Evolutionary conservation across 2,329 filamentous ascomycete genomes (phyloP).

Genomic region (Neonectria faginata): DNA sequence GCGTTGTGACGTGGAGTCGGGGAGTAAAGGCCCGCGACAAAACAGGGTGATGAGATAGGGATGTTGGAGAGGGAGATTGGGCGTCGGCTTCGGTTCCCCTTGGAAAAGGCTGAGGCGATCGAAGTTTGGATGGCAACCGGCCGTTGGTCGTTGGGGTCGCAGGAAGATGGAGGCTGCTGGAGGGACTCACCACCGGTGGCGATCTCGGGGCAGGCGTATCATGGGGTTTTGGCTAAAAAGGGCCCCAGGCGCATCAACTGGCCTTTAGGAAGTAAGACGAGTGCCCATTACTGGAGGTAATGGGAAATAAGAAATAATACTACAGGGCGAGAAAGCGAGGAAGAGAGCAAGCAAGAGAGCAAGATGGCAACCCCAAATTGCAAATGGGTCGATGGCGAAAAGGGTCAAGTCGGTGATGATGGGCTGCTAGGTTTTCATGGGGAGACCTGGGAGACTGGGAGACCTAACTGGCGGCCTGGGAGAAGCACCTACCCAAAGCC

Average conservation of each 20-base stretch:
- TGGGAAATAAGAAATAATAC: constrained; percentile 22
- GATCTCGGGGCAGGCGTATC: constrained; percentile 39
- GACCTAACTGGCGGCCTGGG: too few relatives aligned
- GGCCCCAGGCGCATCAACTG: constrained; percentile 34
- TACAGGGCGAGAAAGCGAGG: constrained; percentile 30
- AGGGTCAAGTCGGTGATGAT: constrained; percentile 46
- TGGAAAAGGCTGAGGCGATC: constrained; percentile 30
- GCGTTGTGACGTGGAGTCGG: constrained; percentile 34
- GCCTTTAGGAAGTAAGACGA: constrained; percentile 36
- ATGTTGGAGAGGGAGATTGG: neutral
- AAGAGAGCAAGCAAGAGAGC: constrained; percentile 24
- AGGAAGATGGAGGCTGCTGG: constrained; percentile 34
- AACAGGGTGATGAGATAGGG: neutral
- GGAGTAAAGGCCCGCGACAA: constrained; percentile 28
- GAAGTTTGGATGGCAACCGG: constrained; percentile 27
- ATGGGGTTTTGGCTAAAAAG: constrained; percentile 25
- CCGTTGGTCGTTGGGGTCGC: constrained; percentile 34
- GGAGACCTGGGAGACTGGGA: constrained; percentile 34
- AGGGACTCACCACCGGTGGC: constrained; percentile 44
- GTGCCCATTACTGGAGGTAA: constrained; percentile 34
- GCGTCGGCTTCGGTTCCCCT: neutral
- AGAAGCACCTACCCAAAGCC: too few relatives aligned
- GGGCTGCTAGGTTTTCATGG: constrained; percentile 42
- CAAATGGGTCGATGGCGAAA: constrained; percentile 46
- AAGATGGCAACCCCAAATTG: constrained; percentile 34